Conservation (phyloP, 768 basidiomycete species). For the Sistotremastrum suecicum region DNA sequence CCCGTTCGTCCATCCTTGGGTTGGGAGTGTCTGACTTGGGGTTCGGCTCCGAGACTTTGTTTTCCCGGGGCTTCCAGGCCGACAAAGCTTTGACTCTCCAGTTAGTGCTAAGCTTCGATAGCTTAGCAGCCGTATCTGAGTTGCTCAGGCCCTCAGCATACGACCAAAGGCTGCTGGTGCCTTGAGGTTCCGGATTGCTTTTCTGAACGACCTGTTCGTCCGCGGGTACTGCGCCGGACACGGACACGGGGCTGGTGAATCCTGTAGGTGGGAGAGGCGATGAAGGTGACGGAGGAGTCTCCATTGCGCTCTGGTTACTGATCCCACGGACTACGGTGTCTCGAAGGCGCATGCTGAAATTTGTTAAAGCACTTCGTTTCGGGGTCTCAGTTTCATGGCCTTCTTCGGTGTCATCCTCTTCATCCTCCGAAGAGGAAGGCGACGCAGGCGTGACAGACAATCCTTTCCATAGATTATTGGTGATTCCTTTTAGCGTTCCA, state of each 20-base stretch:
- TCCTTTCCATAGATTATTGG: constrained; percentile 48
- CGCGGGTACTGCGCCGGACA: constrained; percentile 11
- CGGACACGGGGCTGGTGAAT: constrained; percentile 17
- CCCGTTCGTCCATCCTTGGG: constrained; percentile 2
- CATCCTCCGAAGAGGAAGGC: constrained; percentile 19
- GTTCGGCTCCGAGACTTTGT: background rate
- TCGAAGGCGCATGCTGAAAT: background rate
- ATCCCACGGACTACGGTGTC: constrained; percentile 61
- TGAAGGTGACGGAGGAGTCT: constrained; percentile 32
- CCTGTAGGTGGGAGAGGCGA: constrained; percentile 26
- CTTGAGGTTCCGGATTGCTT: background rate
- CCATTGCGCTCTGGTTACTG: constrained; percentile 63
- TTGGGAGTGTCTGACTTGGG: background rate
- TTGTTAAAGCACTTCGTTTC: constrained; percentile 23
- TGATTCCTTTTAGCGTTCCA: constrained; percentile 2
- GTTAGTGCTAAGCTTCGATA: constrained; percentile 64
- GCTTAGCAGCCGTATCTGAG: constrained; percentile 53
- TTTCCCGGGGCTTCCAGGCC: constrained; percentile 13
- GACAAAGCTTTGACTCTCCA: constrained; percentile 53
- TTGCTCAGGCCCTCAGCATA: constrained; percentile 66
- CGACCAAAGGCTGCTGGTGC: constrained; percentile 36
- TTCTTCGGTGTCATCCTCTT: constrained; percentile 16
- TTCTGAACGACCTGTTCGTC: background rate
- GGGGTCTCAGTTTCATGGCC: constrained; percentile 22
- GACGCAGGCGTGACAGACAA: constrained; percentile 28